phyloP scores from a whole-genome alignment of 1,139 yeast species.

The Debaryomycetaceae sp. region DNA sequence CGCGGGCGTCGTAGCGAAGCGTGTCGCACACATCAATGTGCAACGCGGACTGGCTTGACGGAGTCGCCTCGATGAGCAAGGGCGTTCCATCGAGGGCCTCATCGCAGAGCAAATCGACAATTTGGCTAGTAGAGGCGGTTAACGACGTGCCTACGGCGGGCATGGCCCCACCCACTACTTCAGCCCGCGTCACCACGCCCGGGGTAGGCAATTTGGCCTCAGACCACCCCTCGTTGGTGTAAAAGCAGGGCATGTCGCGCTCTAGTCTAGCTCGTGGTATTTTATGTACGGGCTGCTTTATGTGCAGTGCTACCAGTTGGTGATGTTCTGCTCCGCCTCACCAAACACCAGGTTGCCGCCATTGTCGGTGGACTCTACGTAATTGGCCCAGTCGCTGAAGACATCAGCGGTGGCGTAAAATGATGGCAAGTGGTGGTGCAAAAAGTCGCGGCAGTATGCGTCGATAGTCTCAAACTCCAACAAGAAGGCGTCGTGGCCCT shows the following conservation, averaged over 20 bases:
- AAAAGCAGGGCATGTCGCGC: no score
- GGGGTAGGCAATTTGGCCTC: no score
- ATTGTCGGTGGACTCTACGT: slow-evolving; percentile 33
- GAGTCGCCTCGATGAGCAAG: not conserved
- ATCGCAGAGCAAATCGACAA: no score
- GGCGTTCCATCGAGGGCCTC: no score
- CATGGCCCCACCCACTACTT: no score
- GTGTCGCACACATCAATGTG: slow-evolving; percentile 2
- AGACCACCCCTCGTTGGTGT: no score
- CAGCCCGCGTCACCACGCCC: no score
- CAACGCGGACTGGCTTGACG: not conserved
- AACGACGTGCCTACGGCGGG: no score
- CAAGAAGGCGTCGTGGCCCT: slow-evolving; percentile 95
- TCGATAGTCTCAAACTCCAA: slow-evolving; percentile 85
- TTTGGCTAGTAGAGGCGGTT: no score
- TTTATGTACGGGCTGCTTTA: not conserved
- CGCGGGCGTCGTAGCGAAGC: not conserved
- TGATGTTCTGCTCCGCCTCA: slow-evolving; percentile 83
- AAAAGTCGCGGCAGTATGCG: slow-evolving; percentile 61
- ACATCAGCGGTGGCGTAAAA: slow-evolving; percentile 48
- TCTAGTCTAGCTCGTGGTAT: not conserved
- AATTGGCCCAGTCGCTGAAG: slow-evolving; percentile 49
- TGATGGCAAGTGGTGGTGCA: slow-evolving; percentile 53
- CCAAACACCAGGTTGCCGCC: slow-evolving; percentile 82
- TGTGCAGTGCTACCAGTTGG: slow-evolving; percentile 60